These are phyloP conservation scores for Vaccinium darrowii DNA, from an alignment of 148 eudicot species.

Conservation along the genomic window DNA sequence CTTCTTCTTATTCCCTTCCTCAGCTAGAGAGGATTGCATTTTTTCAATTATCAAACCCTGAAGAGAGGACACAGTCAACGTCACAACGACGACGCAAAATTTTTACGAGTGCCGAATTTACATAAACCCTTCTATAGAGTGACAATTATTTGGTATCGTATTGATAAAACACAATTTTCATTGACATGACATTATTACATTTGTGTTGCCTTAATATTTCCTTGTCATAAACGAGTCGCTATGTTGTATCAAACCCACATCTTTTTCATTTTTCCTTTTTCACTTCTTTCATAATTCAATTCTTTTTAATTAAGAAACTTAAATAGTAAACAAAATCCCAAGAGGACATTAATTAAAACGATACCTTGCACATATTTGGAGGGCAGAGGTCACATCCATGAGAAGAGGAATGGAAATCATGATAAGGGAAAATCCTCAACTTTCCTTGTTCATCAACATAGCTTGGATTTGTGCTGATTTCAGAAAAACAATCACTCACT, in stretches of 20 bases:
- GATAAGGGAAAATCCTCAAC: constrained; percentile 59
- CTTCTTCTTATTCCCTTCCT: constrained; percentile 35
- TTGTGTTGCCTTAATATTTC: background rate
- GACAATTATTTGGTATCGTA: too few relatives aligned
- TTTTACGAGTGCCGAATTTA: too few relatives aligned
- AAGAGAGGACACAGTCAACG: background rate
- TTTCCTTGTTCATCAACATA: constrained; percentile 58
- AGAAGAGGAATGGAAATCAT: constrained; percentile 51
- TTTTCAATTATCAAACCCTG: constrained; percentile 59
- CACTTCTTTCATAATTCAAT: background rate
- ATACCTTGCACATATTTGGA: constrained; percentile 97
- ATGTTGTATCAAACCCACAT: background rate
- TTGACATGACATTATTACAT: too few relatives aligned
- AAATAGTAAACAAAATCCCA: background rate
- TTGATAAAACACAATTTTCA: too few relatives aligned
- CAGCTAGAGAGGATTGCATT: constrained; percentile 32
- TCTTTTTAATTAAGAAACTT: too few relatives aligned
- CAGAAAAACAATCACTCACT: constrained; percentile 53
- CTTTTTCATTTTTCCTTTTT: too few relatives aligned
- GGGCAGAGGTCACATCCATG: constrained; percentile 74
- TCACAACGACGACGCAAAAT: too few relatives aligned
- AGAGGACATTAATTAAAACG: background rate
- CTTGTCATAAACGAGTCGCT: background rate
- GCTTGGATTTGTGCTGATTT: constrained; percentile 74
- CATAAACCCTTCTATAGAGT: too few relatives aligned